These are phyloP conservation scores for Ganoderma lucidum DNA, from an alignment of 1,284 basidiomycete genomes.

Conservation along the genomic window DNA sequence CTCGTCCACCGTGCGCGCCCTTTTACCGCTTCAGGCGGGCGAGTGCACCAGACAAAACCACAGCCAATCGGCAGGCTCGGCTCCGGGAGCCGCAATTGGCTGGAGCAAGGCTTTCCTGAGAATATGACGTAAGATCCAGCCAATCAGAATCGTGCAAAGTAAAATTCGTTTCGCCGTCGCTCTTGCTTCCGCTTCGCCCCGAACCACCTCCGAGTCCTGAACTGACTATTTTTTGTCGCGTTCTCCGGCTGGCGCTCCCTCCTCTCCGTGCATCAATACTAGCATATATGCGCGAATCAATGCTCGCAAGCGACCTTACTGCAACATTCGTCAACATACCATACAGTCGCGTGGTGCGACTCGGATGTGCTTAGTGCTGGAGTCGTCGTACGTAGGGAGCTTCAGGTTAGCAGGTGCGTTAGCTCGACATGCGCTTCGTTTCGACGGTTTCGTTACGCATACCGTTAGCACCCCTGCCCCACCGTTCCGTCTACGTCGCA, in stretches of 20 bases:
- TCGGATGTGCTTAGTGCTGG: neutral
- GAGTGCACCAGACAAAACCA: neutral
- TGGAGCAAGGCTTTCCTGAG: neutral
- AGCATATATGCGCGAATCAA: constrained; percentile 4
- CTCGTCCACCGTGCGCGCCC: neutral
- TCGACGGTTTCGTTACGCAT: neutral
- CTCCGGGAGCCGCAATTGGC: neutral
- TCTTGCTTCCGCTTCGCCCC: constrained; percentile 1
- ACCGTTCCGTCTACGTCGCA: neutral
- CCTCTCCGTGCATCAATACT: constrained; percentile 4
- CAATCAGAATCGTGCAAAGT: neutral
- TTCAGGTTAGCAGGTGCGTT: neutral
- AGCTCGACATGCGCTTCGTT: constrained; percentile 7
- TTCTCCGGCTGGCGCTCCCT: neutral
- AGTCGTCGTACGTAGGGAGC: neutral
- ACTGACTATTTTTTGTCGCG: neutral
- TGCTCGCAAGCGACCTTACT: neutral
- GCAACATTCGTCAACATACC: neutral
- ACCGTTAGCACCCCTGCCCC: neutral
- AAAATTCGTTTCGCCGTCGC: neutral
- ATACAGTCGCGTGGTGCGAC: neutral
- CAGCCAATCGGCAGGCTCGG: neutral
- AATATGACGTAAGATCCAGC: neutral
- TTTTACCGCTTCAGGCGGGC: neutral
- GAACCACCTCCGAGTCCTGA: neutral